Evolutionary conservation across 257 asterid species (phyloP), one percentile per base, ranked within the genome.

Genomic region (Scutellaria galericulata): DNA sequence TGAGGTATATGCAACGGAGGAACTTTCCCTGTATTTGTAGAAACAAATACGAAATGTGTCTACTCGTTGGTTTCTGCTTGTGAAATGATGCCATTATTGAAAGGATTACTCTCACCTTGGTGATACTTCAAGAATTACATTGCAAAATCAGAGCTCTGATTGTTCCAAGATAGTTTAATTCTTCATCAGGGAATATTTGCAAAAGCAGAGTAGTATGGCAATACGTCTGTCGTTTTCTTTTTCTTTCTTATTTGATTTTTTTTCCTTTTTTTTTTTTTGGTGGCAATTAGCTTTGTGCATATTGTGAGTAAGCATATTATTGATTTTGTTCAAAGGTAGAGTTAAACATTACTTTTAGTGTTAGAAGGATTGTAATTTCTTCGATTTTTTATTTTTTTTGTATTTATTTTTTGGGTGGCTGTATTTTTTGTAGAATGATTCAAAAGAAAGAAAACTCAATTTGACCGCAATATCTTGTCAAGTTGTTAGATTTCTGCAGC

Each of bases 291-390:
- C 72, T 27, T 75, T 68, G 68, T 79, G 78, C 64, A 77, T 75
- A 79, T 59, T 58, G 83, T 79, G 78, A 52, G 48, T 24, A 63
- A 44, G 41, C 71, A 76, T 68, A 71, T 31, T 31, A 83, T 53
- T 70, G 74, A 54, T 76, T 65, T 69, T 78, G 79, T 72, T 80
- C 35, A 62, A 80, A 83, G 60, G 73, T 74, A 64, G 54, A 44
- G 61, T 74, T 77, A 35, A 74, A 71, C 77, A 66, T 51, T 62
- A 72, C 46, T 66, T 27, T 27, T 77, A 70, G 71, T 74, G 39
- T 68, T 24, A n/a, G 48, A 14, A 78, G 68, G 71, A 63, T 59
- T 44, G 46, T 62, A 41, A 39, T 42, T 22, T 66, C 77, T 24
- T 53, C 62, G 31, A 15, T 63, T 63, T 64, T 37, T 53, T 64